These are phyloP conservation scores for Fusarium albidum DNA, from an alignment of 2,329 filamentous ascomycete species.

Conservation along the genomic window DNA sequence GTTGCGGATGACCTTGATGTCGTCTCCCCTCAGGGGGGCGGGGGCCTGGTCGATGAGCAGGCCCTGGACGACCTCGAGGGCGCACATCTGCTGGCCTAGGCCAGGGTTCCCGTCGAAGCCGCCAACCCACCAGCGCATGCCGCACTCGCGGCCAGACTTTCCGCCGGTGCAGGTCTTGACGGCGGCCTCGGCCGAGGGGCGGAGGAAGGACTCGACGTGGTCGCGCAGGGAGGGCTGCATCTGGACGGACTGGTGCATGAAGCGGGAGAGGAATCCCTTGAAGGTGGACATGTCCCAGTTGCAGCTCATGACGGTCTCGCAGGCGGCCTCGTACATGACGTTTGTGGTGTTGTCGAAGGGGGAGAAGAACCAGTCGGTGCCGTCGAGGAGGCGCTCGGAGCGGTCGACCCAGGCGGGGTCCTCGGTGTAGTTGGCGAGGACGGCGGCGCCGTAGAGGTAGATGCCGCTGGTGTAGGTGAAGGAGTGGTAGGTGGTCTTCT, in stretches of 20 bases:
- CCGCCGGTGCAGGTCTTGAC: conserved; percentile 65
- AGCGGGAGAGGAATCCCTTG: conserved; percentile 73
- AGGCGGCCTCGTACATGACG: conserved; percentile 73
- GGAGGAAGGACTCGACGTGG: conserved; percentile 58
- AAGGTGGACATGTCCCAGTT: conserved; percentile 71
- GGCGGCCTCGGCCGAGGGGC: conserved; percentile 63
- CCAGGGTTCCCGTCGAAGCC: conserved; percentile 63
- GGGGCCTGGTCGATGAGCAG: conserved; percentile 55
- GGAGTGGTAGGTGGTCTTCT: conserved; percentile 58
- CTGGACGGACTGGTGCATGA: conserved; percentile 66
- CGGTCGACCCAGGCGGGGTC: conserved; percentile 63
- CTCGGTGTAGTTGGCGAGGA: conserved; percentile 68
- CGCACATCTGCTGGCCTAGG: conserved; percentile 71
- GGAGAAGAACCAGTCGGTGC: conserved; percentile 62
- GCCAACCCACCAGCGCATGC: conserved; percentile 69
- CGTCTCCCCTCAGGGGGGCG: conserved; percentile 56
- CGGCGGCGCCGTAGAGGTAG: conserved; percentile 70
- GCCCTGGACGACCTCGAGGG: conserved; percentile 69
- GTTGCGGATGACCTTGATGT: conserved; percentile 56
- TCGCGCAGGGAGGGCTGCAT: conserved; percentile 63
- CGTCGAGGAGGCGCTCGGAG: conserved; percentile 59
- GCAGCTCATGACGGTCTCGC: conserved; percentile 65
- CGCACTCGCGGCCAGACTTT: conserved; percentile 61
- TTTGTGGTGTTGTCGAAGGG: conserved; percentile 60
- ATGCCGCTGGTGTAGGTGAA: conserved; percentile 74